These are phyloP conservation scores for Pichia thaimueangensis DNA, from an alignment of 805 yeast genomes.

Conservation along the genomic window DNA sequence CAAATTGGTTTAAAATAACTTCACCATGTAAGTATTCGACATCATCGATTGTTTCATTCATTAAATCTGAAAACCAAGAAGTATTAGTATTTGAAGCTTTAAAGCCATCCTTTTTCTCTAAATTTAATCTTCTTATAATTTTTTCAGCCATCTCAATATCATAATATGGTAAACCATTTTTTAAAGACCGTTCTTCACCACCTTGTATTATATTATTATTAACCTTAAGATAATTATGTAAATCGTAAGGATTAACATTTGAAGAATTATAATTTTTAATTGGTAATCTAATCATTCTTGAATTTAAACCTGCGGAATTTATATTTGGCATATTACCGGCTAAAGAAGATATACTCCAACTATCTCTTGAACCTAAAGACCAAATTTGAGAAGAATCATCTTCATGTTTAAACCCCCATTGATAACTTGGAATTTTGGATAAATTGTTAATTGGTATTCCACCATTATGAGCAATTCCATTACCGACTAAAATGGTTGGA, in stretches of 20 bases:
- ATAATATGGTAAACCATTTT: constrained; percentile 41
- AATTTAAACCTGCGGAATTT: constrained; percentile 23
- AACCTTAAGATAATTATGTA: constrained; percentile 3
- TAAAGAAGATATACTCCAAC: constrained; percentile 19
- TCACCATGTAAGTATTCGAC: constrained; percentile 45
- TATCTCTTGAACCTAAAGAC: constrained; percentile 21
- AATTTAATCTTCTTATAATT: constrained; percentile 20
- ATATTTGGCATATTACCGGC: constrained; percentile 20
- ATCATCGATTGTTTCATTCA: constrained; percentile 35
- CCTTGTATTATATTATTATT: constrained; percentile 3
- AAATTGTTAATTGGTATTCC: constrained; percentile 29
- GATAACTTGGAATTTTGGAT: constrained; percentile 30
- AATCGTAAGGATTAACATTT: constrained; percentile 11
- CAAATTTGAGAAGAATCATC: constrained; percentile 20
- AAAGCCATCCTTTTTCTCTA: constrained; percentile 23
- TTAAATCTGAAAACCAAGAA: constrained; percentile 24
- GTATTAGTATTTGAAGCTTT: constrained; percentile 23
- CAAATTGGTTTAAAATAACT: constrained; percentile 38
- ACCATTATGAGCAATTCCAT: constrained; percentile 29
- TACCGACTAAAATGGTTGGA: constrained; percentile 25
- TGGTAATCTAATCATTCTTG: constrained; percentile 26
- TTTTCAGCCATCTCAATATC: constrained; percentile 24
- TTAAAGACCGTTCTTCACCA: constrained; percentile 18
- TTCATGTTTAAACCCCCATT: constrained; percentile 28
- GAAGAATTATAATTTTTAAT: constrained; percentile 14